Evolutionary conservation across 768 basidiomycete genomes (phyloP).

Genomic region (Nidularia pulvinata): DNA sequence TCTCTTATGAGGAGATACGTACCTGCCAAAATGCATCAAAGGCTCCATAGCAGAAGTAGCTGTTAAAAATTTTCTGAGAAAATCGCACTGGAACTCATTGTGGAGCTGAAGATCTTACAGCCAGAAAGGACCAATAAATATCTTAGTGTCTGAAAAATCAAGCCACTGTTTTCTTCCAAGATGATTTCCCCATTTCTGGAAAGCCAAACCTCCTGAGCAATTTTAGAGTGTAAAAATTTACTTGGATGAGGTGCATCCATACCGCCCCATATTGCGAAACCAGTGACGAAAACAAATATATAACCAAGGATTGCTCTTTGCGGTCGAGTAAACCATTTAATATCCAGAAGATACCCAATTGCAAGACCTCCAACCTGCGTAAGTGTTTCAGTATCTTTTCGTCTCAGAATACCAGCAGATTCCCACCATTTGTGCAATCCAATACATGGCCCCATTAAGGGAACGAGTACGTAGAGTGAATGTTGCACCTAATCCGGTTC

Average conservation of each 20-base stretch:
- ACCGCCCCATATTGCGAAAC: conserved; percentile 24
- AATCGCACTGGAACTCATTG: neutral
- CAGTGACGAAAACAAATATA: conserved; percentile 17
- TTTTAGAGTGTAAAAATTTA: neutral
- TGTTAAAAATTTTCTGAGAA: neutral
- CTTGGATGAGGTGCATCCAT: neutral
- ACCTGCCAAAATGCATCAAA: conserved; percentile 27
- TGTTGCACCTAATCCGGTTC: conserved; percentile 11
- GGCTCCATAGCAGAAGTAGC: conserved; percentile 25
- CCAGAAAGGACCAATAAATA: conserved; percentile 23
- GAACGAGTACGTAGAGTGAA: conserved; percentile 23
- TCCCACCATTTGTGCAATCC: conserved; percentile 25
- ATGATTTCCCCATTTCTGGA: conserved; percentile 20
- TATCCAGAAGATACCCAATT: conserved; percentile 20
- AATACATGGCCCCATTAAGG: conserved; percentile 24
- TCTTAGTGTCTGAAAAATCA: conserved; percentile 15
- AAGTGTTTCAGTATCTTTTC: neutral
- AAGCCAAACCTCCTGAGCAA: conserved; percentile 17
- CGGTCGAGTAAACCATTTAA: conserved; percentile 22
- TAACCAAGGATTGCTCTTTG: conserved; percentile 19
- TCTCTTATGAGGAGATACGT: neutral
- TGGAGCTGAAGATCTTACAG: conserved; percentile 9
- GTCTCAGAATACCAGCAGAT: neutral
- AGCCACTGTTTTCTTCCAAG: conserved; percentile 20
- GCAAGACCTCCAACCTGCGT: conserved; percentile 18